Conservation (phyloP, 1,139 yeast species). For the Pichia sp. region DNA sequence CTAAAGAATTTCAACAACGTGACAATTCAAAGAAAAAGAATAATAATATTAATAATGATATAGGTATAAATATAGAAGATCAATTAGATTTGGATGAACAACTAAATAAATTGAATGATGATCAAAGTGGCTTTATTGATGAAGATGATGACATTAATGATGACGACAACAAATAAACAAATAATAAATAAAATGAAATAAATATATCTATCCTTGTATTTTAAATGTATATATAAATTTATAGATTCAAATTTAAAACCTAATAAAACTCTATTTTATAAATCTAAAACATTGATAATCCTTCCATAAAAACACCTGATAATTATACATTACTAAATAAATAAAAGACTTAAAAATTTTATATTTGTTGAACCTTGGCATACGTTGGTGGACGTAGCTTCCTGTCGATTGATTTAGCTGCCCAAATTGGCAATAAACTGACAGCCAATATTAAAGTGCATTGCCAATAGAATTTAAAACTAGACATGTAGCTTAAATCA, state of each 20-base stretch:
- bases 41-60: background rate
- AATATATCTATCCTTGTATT: too few relatives aligned
- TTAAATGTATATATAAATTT: too few relatives aligned
- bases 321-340: background rate
- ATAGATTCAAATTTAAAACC: too few relatives aligned
- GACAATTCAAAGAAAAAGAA: background rate
- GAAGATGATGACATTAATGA: background rate
- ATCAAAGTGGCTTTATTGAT: conserved; percentile 6
- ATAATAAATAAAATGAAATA: too few relatives aligned
- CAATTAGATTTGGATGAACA: conserved; percentile 7
- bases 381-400: conserved; percentile 88
- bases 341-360: conserved; percentile 1
- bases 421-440: conserved; percentile 87
- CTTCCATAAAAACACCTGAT: too few relatives aligned
- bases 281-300: too few relatives aligned
- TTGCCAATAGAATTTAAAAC: conserved; percentile 66
- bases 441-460: conserved; percentile 54
- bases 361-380: conserved; percentile 87
- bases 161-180: background rate
- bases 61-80: background rate
- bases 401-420: conserved; percentile 66
- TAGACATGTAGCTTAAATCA: conserved; percentile 57
- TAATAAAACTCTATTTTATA: too few relatives aligned
- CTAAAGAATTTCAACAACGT: conserved; percentile 74
- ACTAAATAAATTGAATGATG: conserved; percentile 6